Evolutionary conservation across 306 rosid species (phyloP).

Genomic region (Comarum palustre): DNA sequence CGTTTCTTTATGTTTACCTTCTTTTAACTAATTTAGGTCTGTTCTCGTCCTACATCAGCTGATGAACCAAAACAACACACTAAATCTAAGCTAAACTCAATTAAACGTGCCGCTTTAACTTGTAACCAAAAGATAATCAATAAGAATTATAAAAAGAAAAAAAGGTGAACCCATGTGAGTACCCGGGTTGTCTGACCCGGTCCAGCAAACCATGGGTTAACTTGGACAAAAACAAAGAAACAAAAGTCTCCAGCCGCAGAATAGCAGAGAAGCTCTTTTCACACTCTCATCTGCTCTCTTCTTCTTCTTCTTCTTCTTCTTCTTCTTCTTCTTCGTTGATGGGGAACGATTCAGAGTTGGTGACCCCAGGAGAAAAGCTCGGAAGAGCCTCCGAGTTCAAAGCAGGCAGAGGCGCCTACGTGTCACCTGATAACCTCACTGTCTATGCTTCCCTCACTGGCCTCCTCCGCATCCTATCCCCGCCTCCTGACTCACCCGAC

Average conservation of each 20-base stretch:
- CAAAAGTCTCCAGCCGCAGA: constrained; percentile 1
- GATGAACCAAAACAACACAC: too few relatives aligned
- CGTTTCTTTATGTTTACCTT: too few relatives aligned
- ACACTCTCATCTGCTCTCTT: background rate
- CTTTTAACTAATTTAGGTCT: too few relatives aligned
- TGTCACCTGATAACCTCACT: constrained; percentile 50
- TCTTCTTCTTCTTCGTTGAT: background rate
- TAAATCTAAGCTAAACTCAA: too few relatives aligned
- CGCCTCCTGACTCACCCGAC: constrained; percentile 57
- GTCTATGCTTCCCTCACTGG: constrained; percentile 88
- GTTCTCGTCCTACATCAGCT: too few relatives aligned
- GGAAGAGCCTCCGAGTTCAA: constrained; percentile 55
- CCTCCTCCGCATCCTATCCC: constrained; percentile 50
- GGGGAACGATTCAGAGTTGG: constrained; percentile 31
- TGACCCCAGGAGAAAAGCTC: constrained; percentile 75
- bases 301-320: background rate
- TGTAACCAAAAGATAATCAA: too few relatives aligned
- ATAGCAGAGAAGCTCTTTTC: background rate
- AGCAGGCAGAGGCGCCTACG: constrained; percentile 75
- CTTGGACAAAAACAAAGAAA: background rate
- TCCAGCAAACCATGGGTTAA: background rate
- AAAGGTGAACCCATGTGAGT: too few relatives aligned
- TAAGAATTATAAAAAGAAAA: too few relatives aligned
- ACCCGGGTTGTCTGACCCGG: background rate
- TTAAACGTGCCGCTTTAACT: too few relatives aligned